A percentile compares a stretch with the other conserved stretches of the same genome.
phyloP scores from a whole-genome alignment of 164 flowering plant genomes.

The Chimonanthus praecox region DNA sequence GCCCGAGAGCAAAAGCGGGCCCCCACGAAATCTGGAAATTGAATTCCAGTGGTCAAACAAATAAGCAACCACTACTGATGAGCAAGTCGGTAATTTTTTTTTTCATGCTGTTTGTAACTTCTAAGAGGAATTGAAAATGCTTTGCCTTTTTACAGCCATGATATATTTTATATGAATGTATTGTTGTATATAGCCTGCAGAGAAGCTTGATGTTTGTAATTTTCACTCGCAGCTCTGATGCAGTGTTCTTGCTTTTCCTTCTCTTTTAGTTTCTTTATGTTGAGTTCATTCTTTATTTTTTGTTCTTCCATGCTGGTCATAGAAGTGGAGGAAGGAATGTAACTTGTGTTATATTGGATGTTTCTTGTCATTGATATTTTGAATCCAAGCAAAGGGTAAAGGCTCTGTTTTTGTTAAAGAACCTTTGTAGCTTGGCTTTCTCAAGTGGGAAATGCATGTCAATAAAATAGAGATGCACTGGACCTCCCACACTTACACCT shows the following conservation, averaged over 20 bases:
- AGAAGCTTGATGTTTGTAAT: conserved; percentile 18
- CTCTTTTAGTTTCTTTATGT: background rate
- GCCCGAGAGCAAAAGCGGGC: conserved; percentile 88
- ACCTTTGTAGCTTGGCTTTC: background rate
- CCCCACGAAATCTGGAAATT: conserved; percentile 79
- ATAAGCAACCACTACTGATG: conserved; percentile 10
- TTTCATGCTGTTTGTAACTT: conserved; percentile 14
- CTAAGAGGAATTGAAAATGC: conserved; percentile 6
- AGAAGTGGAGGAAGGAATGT: conserved; percentile 8
- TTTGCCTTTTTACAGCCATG: conserved; percentile 10
- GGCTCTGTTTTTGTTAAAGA: background rate
- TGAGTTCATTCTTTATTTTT: conserved; percentile 31
- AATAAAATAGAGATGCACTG: background rate
- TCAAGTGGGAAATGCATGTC: background rate
- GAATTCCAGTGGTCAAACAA: conserved; percentile 80
- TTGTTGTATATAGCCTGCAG: conserved; percentile 32
- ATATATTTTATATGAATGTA: conserved; percentile 1
- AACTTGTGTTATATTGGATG: background rate
- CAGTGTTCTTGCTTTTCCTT: background rate
- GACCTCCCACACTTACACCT: background rate
- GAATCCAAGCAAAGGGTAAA: too few relatives aligned
- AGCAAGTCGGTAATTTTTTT: conserved; percentile 5
- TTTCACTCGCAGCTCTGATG: conserved; percentile 13
- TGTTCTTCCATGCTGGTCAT: background rate
- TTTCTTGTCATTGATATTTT: background rate